Evolutionary conservation across 1,284 basidiomycete species (phyloP), one percentile per base, ranked within the genome.

Genomic region (Uromyces viciae-fabae): DNA sequence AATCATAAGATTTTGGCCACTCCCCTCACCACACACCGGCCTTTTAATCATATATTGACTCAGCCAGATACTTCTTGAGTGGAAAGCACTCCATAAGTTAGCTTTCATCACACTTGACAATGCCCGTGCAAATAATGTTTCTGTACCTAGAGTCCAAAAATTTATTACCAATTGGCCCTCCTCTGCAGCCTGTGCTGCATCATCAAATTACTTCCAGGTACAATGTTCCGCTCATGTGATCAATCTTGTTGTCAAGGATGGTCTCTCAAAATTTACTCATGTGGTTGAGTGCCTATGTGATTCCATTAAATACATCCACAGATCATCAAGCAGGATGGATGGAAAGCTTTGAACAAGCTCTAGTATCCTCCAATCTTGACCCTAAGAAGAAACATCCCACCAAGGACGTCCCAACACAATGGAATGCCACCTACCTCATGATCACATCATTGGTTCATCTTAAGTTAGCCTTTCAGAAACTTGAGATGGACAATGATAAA

Each of bases 391-490:
- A 64, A 60, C 15, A 60, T 60, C 62, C 33, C 3, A 38, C 33
- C 3, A 64, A 64, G 19, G 62, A 64, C 42, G 62, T 64, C 9
- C 62, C 62, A 38, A 64, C 62, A 15, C 1, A 22, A 38, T 64
- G 62, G 31, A 64, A 64, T 22, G 2, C 33, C 36, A 38, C 36
- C 31, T 64, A 38, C 19, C 33, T 64, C 3, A 64, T 64, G 64
- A 68, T 68, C 5, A 5, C 40, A 33, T 42, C 38, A 3, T 42
- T 33, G 2, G 3, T 68, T 1, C 64, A 38, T 15, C 22, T 36
- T 3, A 68, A 68, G 38, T 25, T 68, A 3, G 38, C 64, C 64
- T 68, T 68, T 22, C 64, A 68, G n/a, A 7, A 68, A 33, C 64
- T 68, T 40, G 38, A 2, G 2, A 68, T 68, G 31, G 40, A 42